Base-by-base conservation (phyloP, 257 asterid genomes). In the Vinca minor region DNA sequence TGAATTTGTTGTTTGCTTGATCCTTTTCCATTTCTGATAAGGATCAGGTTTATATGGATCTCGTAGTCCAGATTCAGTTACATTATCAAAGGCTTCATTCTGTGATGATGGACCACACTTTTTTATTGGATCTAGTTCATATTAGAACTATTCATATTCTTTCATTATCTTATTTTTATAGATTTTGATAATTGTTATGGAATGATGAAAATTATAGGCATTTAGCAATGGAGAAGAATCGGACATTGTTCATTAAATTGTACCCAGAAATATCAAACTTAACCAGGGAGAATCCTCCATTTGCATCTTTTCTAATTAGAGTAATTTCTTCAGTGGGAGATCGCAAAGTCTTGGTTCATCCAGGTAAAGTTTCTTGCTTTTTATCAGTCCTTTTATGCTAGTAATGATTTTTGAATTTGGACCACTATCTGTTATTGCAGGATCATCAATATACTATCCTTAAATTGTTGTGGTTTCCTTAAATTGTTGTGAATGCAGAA, bases 161-260 rank as follows among this genome's bases (percentile, higher is more conserved):
- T 18, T 17, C 15, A 14, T 17, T 41, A n/a, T 3, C 45, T 41
- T 3, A 3, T 41, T 15, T 0, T 44, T 44, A 20, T 44, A 3
- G 49, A 5, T 17, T 45, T 4, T 38, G 60, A 53, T 6, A 1
- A 44, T 34, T 31, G 53, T 53, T 2, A n/a, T 65, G 14, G 28
- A 25, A 26, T 64, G 42, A 26, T 64, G 42, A 41, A 42, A 52
- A 68, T 38, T 82, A 76, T 80, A 92, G 98, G 98, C 93, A 85
- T 73, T 82, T 92, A 69, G 87, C 87, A 29, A 68, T 89, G 83
- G 97, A 92, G 86, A 92, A 89, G 84, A 92, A 79, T 71, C 78
- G 96, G 63, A 69, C 77, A 53, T 63, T 92, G 81, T 73, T 55
- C 34, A 79, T 92, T 53, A 92, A 84, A 66, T 32, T 92, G 76